Base-by-base conservation (phyloP, 2,329 filamentous ascomycete genomes). In the Fusarium austroafricanum region DNA sequence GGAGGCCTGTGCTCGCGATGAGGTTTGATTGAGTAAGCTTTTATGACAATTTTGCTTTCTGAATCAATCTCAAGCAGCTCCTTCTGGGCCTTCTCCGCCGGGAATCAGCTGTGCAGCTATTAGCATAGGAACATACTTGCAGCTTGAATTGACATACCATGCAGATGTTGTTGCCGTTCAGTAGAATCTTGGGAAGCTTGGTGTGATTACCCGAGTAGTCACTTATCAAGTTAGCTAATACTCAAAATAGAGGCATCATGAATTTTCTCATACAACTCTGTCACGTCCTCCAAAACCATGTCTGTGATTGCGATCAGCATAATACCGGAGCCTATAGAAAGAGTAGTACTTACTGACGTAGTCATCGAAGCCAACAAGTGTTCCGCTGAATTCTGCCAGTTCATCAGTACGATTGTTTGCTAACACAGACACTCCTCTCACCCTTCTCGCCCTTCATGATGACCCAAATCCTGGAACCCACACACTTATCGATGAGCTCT, bases 361-460 rank as follows among this genome's bases (percentile, higher is more conserved):
- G 87, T 99, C 96, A 79, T 99, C 96, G 75, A 99, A 99, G 4
- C 96, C 96, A 55, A 97, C 88, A 26, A 99, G 86, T 10, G 93
- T 97, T 55, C 96, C 96, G 72, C 92, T 93, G 83, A 99, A 99
- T 81, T 99, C 96, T 98, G 77, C 29, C 31, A 42, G 29, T 46
- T 57, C 67, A 51, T 70, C 54, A 74, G 68, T 47, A 31, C 40
- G 52, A 33, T 21, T 31, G 43, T 40, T 17, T 17, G 46, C 29
- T 11, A 12, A 14, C 51, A 42, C 28, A 31, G 51, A 40, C 6
- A 39, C 49, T 51, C 33, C 50, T 15, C 66, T 37, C 28, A 97
- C 96, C 96, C 85, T 97, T 98, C 78, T 98, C 96, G 71, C 94
- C 93, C 83, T 99, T 99, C 96, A 99, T 99, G 75, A 99, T 89